phyloP scores from a whole-genome alignment of 2,329 filamentous ascomycete species.

The Phialophora macrospora region DNA sequence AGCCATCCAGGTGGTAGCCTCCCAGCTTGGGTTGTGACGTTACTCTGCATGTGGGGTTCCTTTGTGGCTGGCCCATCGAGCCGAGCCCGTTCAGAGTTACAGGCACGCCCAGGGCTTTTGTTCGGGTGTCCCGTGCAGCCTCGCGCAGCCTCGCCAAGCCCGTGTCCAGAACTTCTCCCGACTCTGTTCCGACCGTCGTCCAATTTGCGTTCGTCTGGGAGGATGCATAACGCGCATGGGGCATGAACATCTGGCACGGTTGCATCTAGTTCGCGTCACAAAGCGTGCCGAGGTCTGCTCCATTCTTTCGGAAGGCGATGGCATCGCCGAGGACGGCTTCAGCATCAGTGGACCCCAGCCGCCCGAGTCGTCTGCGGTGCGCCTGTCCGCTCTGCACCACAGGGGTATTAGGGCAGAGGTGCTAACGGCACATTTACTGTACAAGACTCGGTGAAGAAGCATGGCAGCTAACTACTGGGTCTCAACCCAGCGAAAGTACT shows the following conservation, averaged over 20 bases:
- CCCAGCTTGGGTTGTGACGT: slow-evolving; percentile 5
- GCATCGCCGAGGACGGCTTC: background rate
- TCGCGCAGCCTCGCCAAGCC: slow-evolving; percentile 17
- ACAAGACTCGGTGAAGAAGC: background rate
- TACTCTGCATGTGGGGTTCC: slow-evolving; percentile 7
- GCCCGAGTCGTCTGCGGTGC: background rate
- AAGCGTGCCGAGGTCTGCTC: background rate
- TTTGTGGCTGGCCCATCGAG: background rate
- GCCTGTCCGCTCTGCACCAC: background rate
- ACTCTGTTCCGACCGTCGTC: background rate
- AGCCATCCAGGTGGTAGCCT: background rate
- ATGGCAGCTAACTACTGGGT: slow-evolving; percentile 99
- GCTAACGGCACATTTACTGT: background rate
- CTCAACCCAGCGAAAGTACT: slow-evolving; percentile 86
- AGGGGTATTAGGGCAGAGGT: background rate
- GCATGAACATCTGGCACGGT: background rate
- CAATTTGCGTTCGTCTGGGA: no score
- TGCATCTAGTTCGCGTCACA: background rate
- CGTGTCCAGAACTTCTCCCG: background rate
- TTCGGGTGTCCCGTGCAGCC: slow-evolving; percentile 1
- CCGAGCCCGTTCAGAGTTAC: slow-evolving; percentile 2
- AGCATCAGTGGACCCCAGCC: background rate
- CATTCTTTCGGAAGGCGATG: background rate
- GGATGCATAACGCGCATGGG: background rate
- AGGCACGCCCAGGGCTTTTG: background rate